Evolutionary conservation across 2,329 filamentous ascomycete species (phyloP), one percentile per base, ranked within the genome.

Genomic region (Pseudomassariella vexata): DNA sequence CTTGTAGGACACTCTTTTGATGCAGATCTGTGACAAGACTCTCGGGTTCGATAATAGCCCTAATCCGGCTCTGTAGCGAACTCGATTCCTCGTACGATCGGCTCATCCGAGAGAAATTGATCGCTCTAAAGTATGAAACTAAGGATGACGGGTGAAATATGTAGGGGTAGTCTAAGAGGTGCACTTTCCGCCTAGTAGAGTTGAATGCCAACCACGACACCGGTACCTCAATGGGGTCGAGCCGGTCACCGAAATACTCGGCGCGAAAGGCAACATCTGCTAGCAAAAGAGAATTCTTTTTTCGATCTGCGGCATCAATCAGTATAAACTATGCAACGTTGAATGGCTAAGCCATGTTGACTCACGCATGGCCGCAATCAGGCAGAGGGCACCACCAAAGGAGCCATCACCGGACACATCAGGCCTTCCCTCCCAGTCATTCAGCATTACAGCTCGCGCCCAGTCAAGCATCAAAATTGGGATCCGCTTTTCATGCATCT

Each of bases 21-120:
- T 76, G 66, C 7, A 62, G 56, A 28, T 75, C 72, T 2, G 66
- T 68, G 11, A 78, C 68, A 1, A 81, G 55, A 29, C 66, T 74
- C 15, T 68, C 67, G 3, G 67, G 65, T 11, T 68, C 63, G 9
- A 76, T 64, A 7, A 76, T 72, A 2, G 67, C 66, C n/a, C 65
- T 65, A 47, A 80, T 74, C 11, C 73, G 63, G 20, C 63, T 69
- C 40, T 69, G 66, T 1, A 76, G 56, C 0, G 73, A 76, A 37
- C 65, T 73, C 0, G 84, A 78, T 41, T 79, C 73, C 48, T 92
- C 84, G 46, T 81, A 88, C 11, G 82, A 75, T 36, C 79, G 76
- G 44, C 81, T 85, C 90, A 96, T 96, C 11, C 74, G 73, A 0
- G 85, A 77, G 48, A 92, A 87, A 52, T 95, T 95, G 49, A 95